Conservation (phyloP, 345 rosid species). For the Schrenkiella parvula region DNA sequence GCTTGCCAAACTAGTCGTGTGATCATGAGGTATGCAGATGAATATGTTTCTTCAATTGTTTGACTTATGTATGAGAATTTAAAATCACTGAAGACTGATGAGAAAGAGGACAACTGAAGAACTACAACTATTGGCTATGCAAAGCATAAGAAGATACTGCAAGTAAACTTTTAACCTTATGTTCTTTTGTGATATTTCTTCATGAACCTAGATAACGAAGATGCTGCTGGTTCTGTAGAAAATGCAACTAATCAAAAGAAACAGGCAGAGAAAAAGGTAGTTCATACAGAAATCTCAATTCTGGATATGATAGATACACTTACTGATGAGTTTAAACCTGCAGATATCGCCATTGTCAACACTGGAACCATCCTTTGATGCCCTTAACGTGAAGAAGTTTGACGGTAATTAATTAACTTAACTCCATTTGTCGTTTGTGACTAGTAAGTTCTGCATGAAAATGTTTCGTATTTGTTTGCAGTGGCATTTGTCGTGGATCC, state of each 20-base stretch:
- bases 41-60: background rate
- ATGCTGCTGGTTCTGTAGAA: slow-evolving; percentile 36
- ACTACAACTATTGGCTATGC: background rate
- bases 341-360: slow-evolving; percentile 86
- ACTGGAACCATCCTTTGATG: slow-evolving; percentile 76
- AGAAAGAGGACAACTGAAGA: background rate
- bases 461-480: slow-evolving; percentile 35
- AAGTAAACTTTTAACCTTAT: background rate
- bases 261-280: slow-evolving; percentile 67
- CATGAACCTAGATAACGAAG: slow-evolving; percentile 47
- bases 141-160: background rate
- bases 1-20: background rate
- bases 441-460: slow-evolving; percentile 14
- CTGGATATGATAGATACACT: background rate
- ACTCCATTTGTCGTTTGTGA: slow-evolving; percentile 5
- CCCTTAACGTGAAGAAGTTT: slow-evolving; percentile 82
- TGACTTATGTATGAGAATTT: background rate
- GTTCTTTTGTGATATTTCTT: slow-evolving; percentile 13
- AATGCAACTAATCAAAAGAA: slow-evolving; percentile 56
- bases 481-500: slow-evolving; percentile 98
- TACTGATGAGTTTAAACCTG: slow-evolving; percentile 36
- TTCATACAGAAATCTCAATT: background rate
- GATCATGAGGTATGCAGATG: background rate
- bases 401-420: slow-evolving; percentile 54
- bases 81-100: background rate